These are phyloP conservation scores for Scheffersomyces coipomensis DNA, from an alignment of 805 yeast species.

Conservation along the genomic window DNA sequence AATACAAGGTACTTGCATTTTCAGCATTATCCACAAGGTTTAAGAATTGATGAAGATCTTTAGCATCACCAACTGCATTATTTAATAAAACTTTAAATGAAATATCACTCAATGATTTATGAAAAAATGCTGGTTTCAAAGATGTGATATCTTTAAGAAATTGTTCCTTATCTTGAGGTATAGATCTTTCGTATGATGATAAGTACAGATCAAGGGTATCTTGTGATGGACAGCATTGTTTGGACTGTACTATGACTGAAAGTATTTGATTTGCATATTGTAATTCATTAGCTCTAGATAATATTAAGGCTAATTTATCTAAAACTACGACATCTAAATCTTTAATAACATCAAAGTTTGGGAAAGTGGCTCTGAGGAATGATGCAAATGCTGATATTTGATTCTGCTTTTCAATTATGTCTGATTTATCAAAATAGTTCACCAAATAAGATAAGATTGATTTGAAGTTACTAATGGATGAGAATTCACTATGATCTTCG, in stretches of 20 bases:
- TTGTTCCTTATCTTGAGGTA: slow-evolving; percentile 7
- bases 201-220: slow-evolving; percentile 20
- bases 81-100: slow-evolving; percentile 20
- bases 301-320: slow-evolving; percentile 21
- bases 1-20: slow-evolving; percentile 8
- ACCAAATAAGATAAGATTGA: background rate
- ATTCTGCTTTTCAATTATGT: background rate
- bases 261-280: slow-evolving; percentile 12
- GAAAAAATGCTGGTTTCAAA: slow-evolving; percentile 29
- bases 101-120: slow-evolving; percentile 13
- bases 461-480: background rate
- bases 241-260: slow-evolving; percentile 8
- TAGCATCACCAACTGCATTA: slow-evolving; percentile 14
- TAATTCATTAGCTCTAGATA: slow-evolving; percentile 14
- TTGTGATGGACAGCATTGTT: slow-evolving; percentile 19
- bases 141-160: slow-evolving; percentile 18
- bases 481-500: slow-evolving; percentile 6
- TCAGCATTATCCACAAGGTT: slow-evolving; percentile 13
- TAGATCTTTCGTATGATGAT: slow-evolving; percentile 8
- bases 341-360: background rate
- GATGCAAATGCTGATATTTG: background rate
- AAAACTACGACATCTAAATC: slow-evolving; percentile 4
- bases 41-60: slow-evolving; percentile 28
- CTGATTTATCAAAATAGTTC: background rate
- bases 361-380: background rate